Conservation (phyloP, 805 yeast genomes). For the Candida tammaniensis region DNA sequence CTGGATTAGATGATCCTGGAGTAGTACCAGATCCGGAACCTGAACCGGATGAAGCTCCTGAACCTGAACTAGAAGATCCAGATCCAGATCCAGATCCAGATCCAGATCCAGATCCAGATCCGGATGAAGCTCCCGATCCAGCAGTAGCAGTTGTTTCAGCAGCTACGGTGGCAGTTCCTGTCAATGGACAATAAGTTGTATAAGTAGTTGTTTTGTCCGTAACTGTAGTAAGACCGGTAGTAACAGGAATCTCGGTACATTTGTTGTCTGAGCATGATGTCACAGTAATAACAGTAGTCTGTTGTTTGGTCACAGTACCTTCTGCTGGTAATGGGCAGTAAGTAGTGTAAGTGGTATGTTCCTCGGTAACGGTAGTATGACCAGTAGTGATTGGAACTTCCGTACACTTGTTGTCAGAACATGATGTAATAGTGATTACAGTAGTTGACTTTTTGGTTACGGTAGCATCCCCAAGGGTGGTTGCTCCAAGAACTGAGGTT, state of each 20-base stretch:
- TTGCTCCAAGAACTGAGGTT: slow-evolving; percentile 7
- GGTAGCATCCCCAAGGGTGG: slow-evolving; percentile 6
- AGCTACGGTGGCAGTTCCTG: slow-evolving; percentile 5
- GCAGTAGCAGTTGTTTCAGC: slow-evolving; percentile 8
- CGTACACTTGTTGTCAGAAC: slow-evolving; percentile 28
- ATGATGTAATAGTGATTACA: slow-evolving; percentile 33
- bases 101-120: slow-evolving; percentile 5
- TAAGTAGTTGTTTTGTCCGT: slow-evolving; percentile 17
- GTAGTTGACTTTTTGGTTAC: slow-evolving; percentile 19
- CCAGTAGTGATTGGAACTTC: slow-evolving; percentile 32
- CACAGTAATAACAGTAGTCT: slow-evolving; percentile 28
- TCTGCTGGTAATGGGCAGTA: slow-evolving; percentile 26
- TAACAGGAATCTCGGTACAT: slow-evolving; percentile 25
- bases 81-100: slow-evolving; percentile 8
- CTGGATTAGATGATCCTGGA: too few species aligned
- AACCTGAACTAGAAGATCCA: slow-evolving; percentile 1
- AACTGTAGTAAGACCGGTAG: slow-evolving; percentile 30
- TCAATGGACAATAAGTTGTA: slow-evolving; percentile 20
- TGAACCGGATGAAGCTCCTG: slow-evolving; percentile 6
- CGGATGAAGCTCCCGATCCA: slow-evolving; percentile 7
- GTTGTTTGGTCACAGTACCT: slow-evolving; percentile 3
- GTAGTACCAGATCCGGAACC: slow-evolving; percentile 12
- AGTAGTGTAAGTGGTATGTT: slow-evolving; percentile 27
- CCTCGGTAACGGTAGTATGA: slow-evolving; percentile 28
- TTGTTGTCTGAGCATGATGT: slow-evolving; percentile 32